Evolutionary conservation across 495 filamentous ascomycete species (phyloP), one percentile per base, ranked within the genome.

Genomic region (Entonaema liquescens): DNA sequence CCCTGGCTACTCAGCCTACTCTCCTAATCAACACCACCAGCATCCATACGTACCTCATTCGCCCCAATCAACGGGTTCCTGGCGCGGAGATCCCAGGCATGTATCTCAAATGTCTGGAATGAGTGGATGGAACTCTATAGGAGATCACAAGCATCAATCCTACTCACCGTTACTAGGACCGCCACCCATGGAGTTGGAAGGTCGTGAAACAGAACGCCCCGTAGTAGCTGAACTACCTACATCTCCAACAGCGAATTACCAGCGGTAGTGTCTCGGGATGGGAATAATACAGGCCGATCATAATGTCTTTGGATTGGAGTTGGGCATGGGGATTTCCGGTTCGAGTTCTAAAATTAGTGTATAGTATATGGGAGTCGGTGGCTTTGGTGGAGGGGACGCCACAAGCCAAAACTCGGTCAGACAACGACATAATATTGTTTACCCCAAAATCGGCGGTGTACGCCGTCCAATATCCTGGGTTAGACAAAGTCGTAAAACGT

Each of bases 151-250:
- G 19, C 68, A 70, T n/a, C 63, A 59, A 5, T 40, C 54, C n/a
- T 62, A 72, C 64, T 31, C 52, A 12, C 69, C 69, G 28, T 44
- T 72, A 33, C 38, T 64, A 49, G 40, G 38, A 6, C 58, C 35
- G 19, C 17, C 59, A 23, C 52, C 68, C 12, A 67, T 26, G 12
- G 69, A 68, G 54, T 64, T 72, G 3, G 69, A 72, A 1, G 53
- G 69, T 19, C 69, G 55, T 4, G 59, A 72, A 1, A 61, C 49
- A 42, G 58, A 62, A 49, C 68, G 63, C 15, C 62, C 31, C 19
- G 6, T 55, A n/a, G 31, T 68, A 60, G 59, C 64, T 9, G 69
- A 72, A 50, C 59, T 72, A n/a, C 63, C 68, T 12, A 25, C 62
- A 2, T 26, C 53, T 6, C 33, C 62, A 29, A 23, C 31, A 12